Percentiles rank a stretch among this genome's conserved stretches.
These are phyloP conservation scores for Geranium brycei DNA, from an alignment of 345 rosid species.

Conservation along the genomic window DNA sequence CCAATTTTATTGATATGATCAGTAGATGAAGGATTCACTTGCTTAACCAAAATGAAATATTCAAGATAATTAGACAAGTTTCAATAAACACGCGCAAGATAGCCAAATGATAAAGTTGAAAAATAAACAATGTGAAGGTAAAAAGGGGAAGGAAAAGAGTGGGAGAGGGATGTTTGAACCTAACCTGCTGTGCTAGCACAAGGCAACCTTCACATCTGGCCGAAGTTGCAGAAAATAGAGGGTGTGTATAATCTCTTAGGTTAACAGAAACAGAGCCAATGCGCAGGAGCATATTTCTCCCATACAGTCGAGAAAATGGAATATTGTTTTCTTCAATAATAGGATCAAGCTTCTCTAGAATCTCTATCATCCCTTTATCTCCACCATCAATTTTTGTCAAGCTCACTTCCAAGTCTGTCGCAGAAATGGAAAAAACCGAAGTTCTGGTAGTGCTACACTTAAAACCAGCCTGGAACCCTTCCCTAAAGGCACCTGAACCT, in stretches of 20 bases:
- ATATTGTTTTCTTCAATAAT: conserved; percentile 49
- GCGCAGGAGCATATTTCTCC: conserved; percentile 51
- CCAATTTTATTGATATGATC: background rate
- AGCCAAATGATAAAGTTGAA: background rate
- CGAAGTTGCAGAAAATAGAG: conserved; percentile 64
- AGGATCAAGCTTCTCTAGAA: conserved; percentile 74
- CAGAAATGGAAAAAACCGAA: conserved; percentile 67
- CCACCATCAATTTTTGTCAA: conserved; percentile 74
- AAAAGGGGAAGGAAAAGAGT: conserved; percentile 5
- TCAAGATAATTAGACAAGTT: no score
- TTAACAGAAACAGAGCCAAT: conserved; percentile 51
- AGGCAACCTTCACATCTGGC: conserved; percentile 82
- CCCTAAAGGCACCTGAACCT: conserved; percentile 73
- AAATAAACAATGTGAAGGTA: conserved; percentile 1
- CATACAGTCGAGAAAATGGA: conserved; percentile 90
- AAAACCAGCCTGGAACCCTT: conserved; percentile 89
- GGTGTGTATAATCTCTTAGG: conserved; percentile 73
- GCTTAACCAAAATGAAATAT: background rate
- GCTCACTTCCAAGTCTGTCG: conserved; percentile 76
- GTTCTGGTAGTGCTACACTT: conserved; percentile 59
- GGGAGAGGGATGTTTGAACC: conserved; percentile 4
- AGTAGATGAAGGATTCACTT: background rate
- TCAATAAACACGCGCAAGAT: background rate
- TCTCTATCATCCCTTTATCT: conserved; percentile 75
- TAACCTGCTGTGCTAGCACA: conserved; percentile 93